Evolutionary conservation across 2,329 filamentous ascomycete genomes (phyloP).

Genomic region (Ophiostoma himal-ulmi): DNA sequence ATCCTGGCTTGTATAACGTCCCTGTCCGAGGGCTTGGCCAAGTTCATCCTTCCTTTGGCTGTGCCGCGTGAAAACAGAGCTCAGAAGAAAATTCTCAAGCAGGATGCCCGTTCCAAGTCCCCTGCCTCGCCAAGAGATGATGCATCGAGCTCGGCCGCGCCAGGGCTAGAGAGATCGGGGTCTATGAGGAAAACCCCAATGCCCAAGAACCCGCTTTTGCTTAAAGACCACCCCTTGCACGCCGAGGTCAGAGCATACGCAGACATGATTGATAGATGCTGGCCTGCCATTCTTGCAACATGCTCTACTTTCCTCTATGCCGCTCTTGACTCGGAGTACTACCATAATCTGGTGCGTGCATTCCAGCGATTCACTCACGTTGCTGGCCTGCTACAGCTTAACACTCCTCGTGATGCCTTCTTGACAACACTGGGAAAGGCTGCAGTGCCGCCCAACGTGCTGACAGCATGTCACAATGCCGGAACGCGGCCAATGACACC

Average conservation of each 20-base stretch:
- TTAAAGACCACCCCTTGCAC: conserved; percentile 67
- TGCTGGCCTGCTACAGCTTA: conserved; percentile 75
- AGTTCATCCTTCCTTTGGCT: conserved; percentile 86
- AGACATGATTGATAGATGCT: conserved; percentile 80
- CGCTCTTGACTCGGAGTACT: conserved; percentile 86
- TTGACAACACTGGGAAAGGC: conserved; percentile 90
- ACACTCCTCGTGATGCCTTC: conserved; percentile 87
- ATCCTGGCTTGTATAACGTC: conserved; percentile 83
- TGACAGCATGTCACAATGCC: conserved; percentile 54
- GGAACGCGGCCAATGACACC: conserved; percentile 41
- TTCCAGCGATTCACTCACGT: conserved; percentile 96
- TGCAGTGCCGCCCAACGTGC: conserved; percentile 76
- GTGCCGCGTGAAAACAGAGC: conserved; percentile 64
- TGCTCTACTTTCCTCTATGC: conserved; percentile 95
- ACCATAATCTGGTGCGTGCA: conserved; percentile 82
- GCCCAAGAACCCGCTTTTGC: conserved; percentile 73
- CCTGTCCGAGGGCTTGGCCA: conserved; percentile 85
- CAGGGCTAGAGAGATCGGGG: conserved; percentile 51
- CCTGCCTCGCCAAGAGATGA: conserved; percentile 33
- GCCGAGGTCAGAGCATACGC: conserved; percentile 70
- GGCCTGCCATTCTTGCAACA: conserved; percentile 90
- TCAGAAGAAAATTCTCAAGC: conserved; percentile 45
- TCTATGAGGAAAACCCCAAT: conserved; percentile 71
- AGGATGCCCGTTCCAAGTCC: conserved; percentile 41
- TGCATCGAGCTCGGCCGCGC: conserved; percentile 13